phyloP scores from a whole-genome alignment of 2,329 filamentous ascomycete genomes.

The Fusarium mangiferae region DNA sequence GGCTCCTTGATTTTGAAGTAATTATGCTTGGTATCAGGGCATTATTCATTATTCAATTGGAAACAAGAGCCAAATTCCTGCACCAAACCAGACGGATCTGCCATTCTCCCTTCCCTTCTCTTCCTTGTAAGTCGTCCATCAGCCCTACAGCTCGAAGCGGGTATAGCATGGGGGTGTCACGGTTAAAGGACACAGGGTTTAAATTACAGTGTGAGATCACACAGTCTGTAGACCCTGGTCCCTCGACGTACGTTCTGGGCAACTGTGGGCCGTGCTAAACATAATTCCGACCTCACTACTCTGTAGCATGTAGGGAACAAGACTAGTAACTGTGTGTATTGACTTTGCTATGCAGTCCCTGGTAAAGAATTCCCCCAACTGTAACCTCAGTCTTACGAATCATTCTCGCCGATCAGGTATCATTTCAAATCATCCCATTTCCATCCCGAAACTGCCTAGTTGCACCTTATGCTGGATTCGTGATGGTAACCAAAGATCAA shows the following conservation, averaged over 20 bases:
- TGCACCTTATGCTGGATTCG: not conserved
- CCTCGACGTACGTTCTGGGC: too few relatives aligned
- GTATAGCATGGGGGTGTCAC: not conserved
- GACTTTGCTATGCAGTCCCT: not conserved
- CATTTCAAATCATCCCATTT: not conserved
- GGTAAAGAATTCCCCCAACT: not conserved
- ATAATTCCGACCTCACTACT: conserved; percentile 18
- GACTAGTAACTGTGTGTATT: not conserved
- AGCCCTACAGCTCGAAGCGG: not conserved
- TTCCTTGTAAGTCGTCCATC: not conserved
- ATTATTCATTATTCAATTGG: not conserved
- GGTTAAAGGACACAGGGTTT: too few relatives aligned
- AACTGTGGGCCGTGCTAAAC: not conserved
- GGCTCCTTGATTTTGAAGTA: not conserved
- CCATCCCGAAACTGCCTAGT: not conserved
- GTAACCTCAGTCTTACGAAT: not conserved
- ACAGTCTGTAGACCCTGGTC: too few relatives aligned
- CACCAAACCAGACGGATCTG: not conserved
- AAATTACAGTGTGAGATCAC: too few relatives aligned
- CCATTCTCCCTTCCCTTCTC: not conserved
- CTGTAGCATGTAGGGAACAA: not conserved
- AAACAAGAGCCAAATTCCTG: not conserved
- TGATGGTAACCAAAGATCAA: too few relatives aligned
- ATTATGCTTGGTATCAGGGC: rapidly evolving
- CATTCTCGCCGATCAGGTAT: not conserved